These are phyloP conservation scores for Macroventuria anomochaeta DNA, from an alignment of 2,329 filamentous ascomycete genomes.

Conservation along the genomic window DNA sequence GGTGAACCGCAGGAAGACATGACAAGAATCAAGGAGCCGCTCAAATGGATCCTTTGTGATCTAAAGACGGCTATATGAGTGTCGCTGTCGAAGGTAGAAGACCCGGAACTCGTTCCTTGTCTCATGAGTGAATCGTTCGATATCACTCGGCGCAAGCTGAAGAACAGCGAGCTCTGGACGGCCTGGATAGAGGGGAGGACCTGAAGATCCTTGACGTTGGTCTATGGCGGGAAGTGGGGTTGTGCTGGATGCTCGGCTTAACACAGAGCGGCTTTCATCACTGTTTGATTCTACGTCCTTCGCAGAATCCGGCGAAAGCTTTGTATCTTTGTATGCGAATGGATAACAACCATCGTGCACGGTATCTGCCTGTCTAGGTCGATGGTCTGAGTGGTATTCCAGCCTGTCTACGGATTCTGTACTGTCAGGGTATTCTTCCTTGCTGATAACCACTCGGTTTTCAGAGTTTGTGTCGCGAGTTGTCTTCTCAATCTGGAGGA, in stretches of 20 bases:
- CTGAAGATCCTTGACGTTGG: background rate
- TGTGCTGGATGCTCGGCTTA: background rate
- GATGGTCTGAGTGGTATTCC: no score
- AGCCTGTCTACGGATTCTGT: no score
- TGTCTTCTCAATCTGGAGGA: no score
- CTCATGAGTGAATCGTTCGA: background rate
- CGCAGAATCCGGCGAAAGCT: no score
- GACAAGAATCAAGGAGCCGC: slow-evolving; percentile 10
- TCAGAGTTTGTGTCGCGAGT: no score
- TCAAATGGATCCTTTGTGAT: slow-evolving; percentile 19
- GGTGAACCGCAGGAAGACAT: slow-evolving; percentile 28
- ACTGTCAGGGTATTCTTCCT: no score
- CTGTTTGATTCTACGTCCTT: no score
- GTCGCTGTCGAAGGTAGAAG: slow-evolving; percentile 28
- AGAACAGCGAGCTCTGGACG: background rate
- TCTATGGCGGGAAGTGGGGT: background rate
- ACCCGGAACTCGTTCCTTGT: slow-evolving; percentile 28
- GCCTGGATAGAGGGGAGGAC: background rate
- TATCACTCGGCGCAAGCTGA: background rate
- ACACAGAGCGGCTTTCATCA: background rate
- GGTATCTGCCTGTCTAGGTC: no score
- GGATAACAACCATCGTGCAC: background rate
- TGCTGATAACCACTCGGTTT: no score
- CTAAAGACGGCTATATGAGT: slow-evolving; percentile 25
- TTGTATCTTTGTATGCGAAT: background rate